phyloP scores from a whole-genome alignment of 2,329 filamentous ascomycete species.

The Cryoendolithus antarcticus region DNA sequence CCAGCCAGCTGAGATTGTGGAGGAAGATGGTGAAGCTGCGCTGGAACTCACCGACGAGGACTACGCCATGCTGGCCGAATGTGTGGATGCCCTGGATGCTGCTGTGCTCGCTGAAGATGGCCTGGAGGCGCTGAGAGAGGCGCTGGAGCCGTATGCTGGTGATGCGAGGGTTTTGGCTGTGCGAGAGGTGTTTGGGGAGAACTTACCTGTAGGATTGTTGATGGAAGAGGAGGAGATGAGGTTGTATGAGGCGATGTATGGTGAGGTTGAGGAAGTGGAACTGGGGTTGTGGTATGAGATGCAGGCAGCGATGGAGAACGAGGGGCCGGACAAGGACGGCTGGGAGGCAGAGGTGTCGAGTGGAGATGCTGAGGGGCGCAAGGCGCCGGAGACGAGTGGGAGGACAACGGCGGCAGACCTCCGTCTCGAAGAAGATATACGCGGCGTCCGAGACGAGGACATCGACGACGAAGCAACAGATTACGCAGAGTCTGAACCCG shows the following conservation, averaged over 20 bases:
- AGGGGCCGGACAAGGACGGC: constrained; percentile 43
- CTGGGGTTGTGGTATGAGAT: constrained; percentile 32
- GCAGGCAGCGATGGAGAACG: constrained; percentile 40
- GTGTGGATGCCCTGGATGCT: constrained; percentile 1
- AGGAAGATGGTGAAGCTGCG: too few species aligned
- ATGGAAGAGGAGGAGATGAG: constrained; percentile 59
- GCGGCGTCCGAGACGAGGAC: constrained; percentile 16
- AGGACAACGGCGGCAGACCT: not conserved
- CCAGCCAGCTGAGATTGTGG: too few species aligned
- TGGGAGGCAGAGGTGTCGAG: constrained; percentile 47
- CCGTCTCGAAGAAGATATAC: constrained; percentile 13
- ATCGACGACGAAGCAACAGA: constrained; percentile 13
- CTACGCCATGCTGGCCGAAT: not conserved
- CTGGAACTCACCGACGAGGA: too few species aligned
- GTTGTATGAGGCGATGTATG: constrained; percentile 66
- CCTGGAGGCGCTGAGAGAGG: constrained; percentile 2
- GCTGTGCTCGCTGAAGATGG: constrained; percentile 2
- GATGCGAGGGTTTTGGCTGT: constrained; percentile 3
- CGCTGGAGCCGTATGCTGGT: not conserved
- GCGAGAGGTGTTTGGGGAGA: constrained; percentile 64
- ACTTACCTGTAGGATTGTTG: constrained; percentile 59
- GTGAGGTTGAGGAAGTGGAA: constrained; percentile 39
- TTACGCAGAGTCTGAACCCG: constrained; percentile 15
- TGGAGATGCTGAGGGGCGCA: constrained; percentile 35
- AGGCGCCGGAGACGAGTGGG: constrained; percentile 33